Conservation (phyloP, 2,329 filamentous ascomycete species). For the Chalaropsis ovoidea region DNA sequence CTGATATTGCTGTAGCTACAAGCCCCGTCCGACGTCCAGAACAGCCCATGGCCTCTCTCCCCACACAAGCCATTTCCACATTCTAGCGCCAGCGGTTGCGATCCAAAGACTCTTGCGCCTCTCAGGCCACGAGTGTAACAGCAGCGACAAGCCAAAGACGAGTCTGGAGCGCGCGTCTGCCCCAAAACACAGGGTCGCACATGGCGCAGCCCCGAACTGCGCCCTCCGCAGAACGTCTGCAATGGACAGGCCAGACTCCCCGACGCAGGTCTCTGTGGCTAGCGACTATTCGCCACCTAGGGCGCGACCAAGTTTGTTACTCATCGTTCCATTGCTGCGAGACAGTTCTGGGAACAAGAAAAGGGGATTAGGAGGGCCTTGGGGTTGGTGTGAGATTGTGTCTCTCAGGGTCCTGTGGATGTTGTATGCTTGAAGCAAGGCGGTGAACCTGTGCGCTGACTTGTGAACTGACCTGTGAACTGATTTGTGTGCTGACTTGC, state of each 20-base stretch:
- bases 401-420: not conserved
- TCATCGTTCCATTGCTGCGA: not conserved
- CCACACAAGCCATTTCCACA: not conserved
- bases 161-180: not conserved
- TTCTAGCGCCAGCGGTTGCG: not conserved
- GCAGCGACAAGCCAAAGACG: not conserved
- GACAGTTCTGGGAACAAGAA: constrained; percentile 4
- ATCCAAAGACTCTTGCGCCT: not conserved
- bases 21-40: not conserved
- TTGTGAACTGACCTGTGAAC: no score
- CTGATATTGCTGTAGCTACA: not conserved
- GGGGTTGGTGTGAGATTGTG: not conserved
- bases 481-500: no score
- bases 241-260: not conserved
- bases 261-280: not conserved
- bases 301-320: not conserved
- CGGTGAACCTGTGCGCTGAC: not conserved
- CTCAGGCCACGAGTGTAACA: not conserved
- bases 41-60: not conserved
- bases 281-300: not conserved
- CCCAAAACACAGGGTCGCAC: not conserved
- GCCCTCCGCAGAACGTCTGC: not conserved
- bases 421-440: not conserved
- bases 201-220: constrained; percentile 2
- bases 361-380: not conserved